Percentiles rank a stretch among this genome's conserved stretches.
Conservation (phyloP, 805 yeast species). For the Candida anglica region DNA sequence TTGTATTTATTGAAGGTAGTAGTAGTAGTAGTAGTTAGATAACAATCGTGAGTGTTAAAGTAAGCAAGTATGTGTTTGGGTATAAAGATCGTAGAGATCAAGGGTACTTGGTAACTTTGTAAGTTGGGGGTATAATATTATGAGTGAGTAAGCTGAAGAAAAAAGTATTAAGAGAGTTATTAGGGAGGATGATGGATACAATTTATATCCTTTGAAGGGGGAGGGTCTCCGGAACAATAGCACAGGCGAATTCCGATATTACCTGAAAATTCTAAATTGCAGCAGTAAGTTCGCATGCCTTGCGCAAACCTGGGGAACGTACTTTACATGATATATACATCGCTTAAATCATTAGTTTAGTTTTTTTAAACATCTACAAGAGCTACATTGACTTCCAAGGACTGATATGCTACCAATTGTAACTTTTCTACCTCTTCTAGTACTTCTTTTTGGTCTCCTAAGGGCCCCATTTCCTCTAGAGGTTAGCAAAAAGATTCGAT, state of each 20-base stretch:
- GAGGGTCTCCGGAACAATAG: neutral
- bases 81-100: neutral
- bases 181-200: neutral
- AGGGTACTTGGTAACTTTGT: neutral
- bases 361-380: too few relatives aligned
- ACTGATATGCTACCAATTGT: too few relatives aligned
- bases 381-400: too few relatives aligned
- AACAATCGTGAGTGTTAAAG: neutral
- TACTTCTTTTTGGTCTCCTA: too few relatives aligned
- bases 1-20: neutral
- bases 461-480: slow-evolving; percentile 2
- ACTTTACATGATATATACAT: too few relatives aligned
- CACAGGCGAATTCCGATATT: slow-evolving; percentile 1
- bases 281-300: too few relatives aligned
- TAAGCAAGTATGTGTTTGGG: neutral
- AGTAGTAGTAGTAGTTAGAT: neutral
- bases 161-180: neutral
- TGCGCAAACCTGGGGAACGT: too few relatives aligned
- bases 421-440: too few relatives aligned
- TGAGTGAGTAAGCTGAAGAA: neutral
- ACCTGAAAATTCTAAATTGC: too few relatives aligned
- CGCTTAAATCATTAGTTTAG: too few relatives aligned
- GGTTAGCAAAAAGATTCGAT: too few relatives aligned
- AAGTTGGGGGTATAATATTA: neutral
- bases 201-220: neutral